Base-by-base conservation (phyloP, 805 yeast genomes). In the Brettanomyces sp. region DNA sequence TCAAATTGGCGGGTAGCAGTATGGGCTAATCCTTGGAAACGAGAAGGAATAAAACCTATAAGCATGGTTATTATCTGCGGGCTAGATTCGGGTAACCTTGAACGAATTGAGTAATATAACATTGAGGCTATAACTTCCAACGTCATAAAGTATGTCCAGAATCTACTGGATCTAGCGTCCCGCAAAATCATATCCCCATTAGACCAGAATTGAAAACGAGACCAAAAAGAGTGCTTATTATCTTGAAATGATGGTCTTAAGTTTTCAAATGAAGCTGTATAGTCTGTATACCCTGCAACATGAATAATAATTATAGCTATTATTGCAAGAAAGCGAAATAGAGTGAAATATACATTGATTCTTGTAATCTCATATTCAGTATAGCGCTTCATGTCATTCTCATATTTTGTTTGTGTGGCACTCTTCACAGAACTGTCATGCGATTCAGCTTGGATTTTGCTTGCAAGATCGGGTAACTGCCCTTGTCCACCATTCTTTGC, bases 1-100 rank as follows among this genome's bases (percentile, higher is more conserved):
- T 62, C 66, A 37, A 54, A 50, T 49, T 62, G 62, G 44, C 51
- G 55, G 22, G 58, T 45, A 2, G 53, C 43, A 37, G 51, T 42
- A 12, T 48, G 47, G 14, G 58, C 38, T 12, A 50, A 39, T 7
- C 37, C 35, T 32, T 47, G 53, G 36, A 45, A 49, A 5, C 44
- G 47, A 4, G 49, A 49, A 1, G 65, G 60, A 9, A 62, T 32
- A 18, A 64, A 52, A 3, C 51, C 52, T 13, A 55, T 52, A 11
- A 55, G 40, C 30, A 58, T 28, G 4, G 55, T 48, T 14, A 56
- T n/a, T 9, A 57, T 49, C 13, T 47, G 48, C 4, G 54, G 44
- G 5, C 45, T 40, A 3, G 51, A 36, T 39, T 48, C 44, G 13
- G 53, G 56, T 24, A 41, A 45, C 36, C 18, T 44, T 8, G 49